Conservation (phyloP, 2,329 filamentous ascomycete species). For the Colletotrichum orbiculare region DNA sequence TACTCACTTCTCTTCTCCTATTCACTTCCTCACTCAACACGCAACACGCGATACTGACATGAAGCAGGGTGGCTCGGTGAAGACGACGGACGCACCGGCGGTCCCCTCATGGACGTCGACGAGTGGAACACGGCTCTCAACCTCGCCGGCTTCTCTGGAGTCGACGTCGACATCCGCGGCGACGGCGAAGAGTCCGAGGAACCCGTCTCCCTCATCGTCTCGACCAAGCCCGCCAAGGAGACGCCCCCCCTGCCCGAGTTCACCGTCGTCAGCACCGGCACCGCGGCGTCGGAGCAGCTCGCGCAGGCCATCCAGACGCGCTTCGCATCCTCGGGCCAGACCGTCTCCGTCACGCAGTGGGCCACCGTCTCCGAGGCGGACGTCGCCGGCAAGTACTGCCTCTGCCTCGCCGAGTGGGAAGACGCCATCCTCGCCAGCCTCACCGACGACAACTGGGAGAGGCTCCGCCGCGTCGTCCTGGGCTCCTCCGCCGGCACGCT, state of each 20-base stretch:
- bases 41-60: no score
- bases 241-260: conserved; percentile 11
- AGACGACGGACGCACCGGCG: conserved; percentile 36
- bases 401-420: conserved; percentile 27
- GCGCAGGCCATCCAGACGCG: conserved; percentile 6
- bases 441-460: conserved; percentile 24
- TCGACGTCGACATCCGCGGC: conserved; percentile 32
- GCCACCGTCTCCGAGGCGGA: background rate
- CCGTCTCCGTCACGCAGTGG: conserved; percentile 2
- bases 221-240: conserved; percentile 22
- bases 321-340: background rate
- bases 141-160: conserved; percentile 32
- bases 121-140: conserved; percentile 31
- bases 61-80: conserved; percentile 45
- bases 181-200: conserved; percentile 28
- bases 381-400: conserved; percentile 22
- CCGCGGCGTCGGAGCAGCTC: conserved; percentile 8
- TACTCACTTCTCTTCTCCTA: no score
- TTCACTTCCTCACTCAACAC: no score
- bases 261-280: conserved; percentile 15
- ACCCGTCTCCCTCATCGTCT: conserved; percentile 31
- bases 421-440: conserved; percentile 10
- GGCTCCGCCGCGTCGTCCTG: conserved; percentile 19
- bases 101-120: conserved; percentile 21
- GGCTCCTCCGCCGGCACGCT: conserved; percentile 23